Base-by-base conservation (phyloP, 495 filamentous ascomycete genomes). In the Filosporella fistucella region DNA sequence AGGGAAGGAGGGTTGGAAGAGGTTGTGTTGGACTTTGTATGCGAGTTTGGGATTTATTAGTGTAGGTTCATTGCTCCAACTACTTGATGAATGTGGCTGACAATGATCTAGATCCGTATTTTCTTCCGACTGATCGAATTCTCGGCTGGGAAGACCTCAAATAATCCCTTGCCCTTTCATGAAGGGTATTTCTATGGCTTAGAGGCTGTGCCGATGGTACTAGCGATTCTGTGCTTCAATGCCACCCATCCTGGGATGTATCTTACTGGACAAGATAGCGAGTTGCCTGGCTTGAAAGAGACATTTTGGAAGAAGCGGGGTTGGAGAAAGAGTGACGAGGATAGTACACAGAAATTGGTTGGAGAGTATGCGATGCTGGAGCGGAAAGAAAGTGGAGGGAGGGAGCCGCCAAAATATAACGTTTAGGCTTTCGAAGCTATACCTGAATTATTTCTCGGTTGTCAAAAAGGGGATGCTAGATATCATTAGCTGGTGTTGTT, bases 81-180 rank as follows among this genome's bases (percentile, higher is more conserved):
- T 21, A 18, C 13, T 6, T 22, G 11, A 14, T 20, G 18, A 34
- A 17, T 8, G 35, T 10, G 22, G 24, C 26, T 45, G 40, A 54
- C 18, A 8, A 20, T 39, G 10, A 39, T 13, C 11, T 22, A 72
- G 66, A 59, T 75, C 38, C 76, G 77, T n/a, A 80, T 80, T 53
- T 64, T 80, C 33, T 84, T 74, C 63, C 75, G 80, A 22, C 60
- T 85, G 2, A 60, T 65, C 37, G 76, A 85, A 57, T 85, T 75
- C 54, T 58, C 68, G 0, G 34, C 60, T 2, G 75, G 75, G 10
- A 50, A 61, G 0, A 47, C 55, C 1, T 26, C 55, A 35, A 48
- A 47, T 10, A 77, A 75, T 51, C 59, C 63, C 0, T 51, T 84
- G 10, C 68, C 71, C 0, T 67, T 56, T 13, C 65, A 84, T 52